phyloP scores from a whole-genome alignment of 495 filamentous ascomycete genomes.

The Tuber microsphaerosporum region DNA sequence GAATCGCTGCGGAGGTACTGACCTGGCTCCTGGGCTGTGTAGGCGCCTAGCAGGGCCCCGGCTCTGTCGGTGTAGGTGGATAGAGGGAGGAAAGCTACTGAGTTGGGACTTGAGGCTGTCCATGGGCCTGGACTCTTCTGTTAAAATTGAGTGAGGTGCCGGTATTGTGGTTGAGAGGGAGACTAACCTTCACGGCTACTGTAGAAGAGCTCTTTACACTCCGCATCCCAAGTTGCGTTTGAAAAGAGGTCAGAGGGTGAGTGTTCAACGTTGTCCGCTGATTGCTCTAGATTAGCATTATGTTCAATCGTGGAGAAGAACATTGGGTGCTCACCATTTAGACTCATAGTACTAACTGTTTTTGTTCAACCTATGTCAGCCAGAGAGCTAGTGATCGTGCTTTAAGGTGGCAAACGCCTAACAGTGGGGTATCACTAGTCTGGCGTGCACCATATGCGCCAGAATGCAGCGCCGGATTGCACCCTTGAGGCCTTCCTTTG shows the following conservation, averaged over 20 bases:
- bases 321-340: conserved; percentile 12
- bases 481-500: conserved; percentile 2
- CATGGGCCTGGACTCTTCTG: conserved; percentile 40
- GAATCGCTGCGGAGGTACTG: conserved; percentile 41
- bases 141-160: conserved; percentile 37
- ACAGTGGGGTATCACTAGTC: not conserved
- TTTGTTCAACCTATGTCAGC: not conserved
- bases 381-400: not conserved
- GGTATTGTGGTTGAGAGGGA: conserved; percentile 42
- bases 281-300: not conserved
- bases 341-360: conserved; percentile 23
- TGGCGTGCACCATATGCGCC: not conserved
- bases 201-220: conserved; percentile 46
- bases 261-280: conserved; percentile 37
- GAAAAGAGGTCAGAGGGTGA: conserved; percentile 36
- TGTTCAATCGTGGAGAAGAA: not conserved
- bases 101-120: conserved; percentile 39
- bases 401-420: not conserved
- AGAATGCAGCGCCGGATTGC: not conserved
- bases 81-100: conserved; percentile 43
- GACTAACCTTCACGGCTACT: conserved; percentile 38
- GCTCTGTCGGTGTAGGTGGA: conserved; percentile 21
- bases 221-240: conserved; percentile 47
- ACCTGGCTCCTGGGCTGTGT: conserved; percentile 32
- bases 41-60: conserved; percentile 19